Evolutionary conservation across 129 eudicot genomes (phyloP).

Genomic region (Ambrosia artemisiifolia): DNA sequence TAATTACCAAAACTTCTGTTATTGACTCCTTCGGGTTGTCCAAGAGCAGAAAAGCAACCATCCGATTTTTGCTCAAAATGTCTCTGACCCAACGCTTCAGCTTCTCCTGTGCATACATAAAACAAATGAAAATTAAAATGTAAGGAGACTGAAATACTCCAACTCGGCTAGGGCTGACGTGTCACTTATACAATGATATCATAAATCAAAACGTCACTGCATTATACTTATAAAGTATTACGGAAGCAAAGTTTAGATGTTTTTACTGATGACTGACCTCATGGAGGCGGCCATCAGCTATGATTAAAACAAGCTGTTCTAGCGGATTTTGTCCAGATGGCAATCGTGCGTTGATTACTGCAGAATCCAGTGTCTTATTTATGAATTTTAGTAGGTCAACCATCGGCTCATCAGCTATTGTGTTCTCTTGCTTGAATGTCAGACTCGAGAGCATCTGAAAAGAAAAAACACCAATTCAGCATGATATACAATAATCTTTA

Average conservation of each 20-base stretch:
- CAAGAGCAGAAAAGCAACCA: constrained; percentile 87
- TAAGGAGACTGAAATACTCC: too few relatives aligned
- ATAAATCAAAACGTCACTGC: background rate
- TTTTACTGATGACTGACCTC: constrained; percentile 30
- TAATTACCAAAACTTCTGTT: constrained; percentile 58
- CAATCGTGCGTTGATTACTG: constrained; percentile 64
- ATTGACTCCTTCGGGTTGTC: constrained; percentile 82
- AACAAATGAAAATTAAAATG: background rate
- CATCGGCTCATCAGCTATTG: constrained; percentile 84
- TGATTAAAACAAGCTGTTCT: constrained; percentile 88
- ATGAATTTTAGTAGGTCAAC: constrained; percentile 73
- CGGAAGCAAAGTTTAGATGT: background rate
- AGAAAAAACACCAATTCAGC: background rate
- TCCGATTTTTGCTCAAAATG: constrained; percentile 59
- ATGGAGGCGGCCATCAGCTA: constrained; percentile 89
- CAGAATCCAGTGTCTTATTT: constrained; percentile 70
- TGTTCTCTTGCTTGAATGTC: constrained; percentile 91
- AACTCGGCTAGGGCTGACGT: constrained; percentile 36
- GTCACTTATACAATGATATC: constrained; percentile 77
- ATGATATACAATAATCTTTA: background rate
- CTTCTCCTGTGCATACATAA: constrained; percentile 47
- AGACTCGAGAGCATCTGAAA: constrained; percentile 85
- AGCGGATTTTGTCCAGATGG: constrained; percentile 88
- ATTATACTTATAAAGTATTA: too few relatives aligned
- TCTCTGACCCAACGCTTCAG: constrained; percentile 78